Conservation (phyloP, 2,329 filamentous ascomycete genomes). For the Whalleya microplaca region DNA sequence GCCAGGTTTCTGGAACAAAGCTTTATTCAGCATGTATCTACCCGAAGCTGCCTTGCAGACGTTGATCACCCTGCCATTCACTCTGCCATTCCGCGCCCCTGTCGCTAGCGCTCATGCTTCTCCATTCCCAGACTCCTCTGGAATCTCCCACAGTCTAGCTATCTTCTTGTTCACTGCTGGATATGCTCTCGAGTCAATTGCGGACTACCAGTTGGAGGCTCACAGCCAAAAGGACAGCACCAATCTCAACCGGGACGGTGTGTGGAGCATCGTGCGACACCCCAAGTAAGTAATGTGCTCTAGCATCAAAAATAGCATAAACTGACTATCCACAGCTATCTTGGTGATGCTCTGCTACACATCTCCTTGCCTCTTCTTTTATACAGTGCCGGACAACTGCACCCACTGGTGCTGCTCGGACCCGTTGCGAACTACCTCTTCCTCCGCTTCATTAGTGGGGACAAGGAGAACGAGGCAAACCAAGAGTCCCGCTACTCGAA, state of each 20-base stretch:
- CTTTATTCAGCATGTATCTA: conserved; percentile 56
- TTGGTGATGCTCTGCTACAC: conserved; percentile 63
- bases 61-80: conserved; percentile 60
- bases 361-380: conserved; percentile 62
- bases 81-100: conserved; percentile 54
- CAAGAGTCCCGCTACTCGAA: conserved; percentile 57
- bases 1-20: conserved; percentile 60
- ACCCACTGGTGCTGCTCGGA: conserved; percentile 57
- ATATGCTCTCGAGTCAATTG: conserved; percentile 58
- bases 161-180: conserved; percentile 61
- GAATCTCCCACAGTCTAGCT: conserved; percentile 44
- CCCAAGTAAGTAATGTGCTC: conserved; percentile 55
- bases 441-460: conserved; percentile 60
- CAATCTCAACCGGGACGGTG: conserved; percentile 56
- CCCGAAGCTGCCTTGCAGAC: conserved; percentile 62
- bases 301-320: neutral
- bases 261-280: conserved; percentile 65
- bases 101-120: conserved; percentile 40
- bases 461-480: conserved; percentile 56
- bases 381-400: conserved; percentile 57
- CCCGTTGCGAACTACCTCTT: conserved; percentile 62
- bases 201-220: conserved; percentile 58
- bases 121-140: conserved; percentile 33
- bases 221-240: conserved; percentile 49
- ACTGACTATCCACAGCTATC: conserved; percentile 48